Evolutionary conservation across 768 basidiomycete species (phyloP), one percentile per base, ranked within the genome.

Genomic region (Hericium rajendrae): DNA sequence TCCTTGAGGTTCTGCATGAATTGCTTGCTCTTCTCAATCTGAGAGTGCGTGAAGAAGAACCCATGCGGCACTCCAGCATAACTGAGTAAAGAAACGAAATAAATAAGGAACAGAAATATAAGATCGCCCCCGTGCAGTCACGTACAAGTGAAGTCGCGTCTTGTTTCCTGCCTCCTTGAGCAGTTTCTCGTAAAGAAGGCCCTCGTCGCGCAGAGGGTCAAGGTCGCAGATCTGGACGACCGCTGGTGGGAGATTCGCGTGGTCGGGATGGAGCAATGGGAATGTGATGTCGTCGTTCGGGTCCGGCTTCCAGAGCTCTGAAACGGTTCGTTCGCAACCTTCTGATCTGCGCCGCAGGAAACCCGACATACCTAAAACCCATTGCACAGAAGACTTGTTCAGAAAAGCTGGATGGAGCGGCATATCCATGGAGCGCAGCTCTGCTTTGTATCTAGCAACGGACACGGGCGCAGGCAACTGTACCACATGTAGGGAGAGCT

Each of bases 41-140:
- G 32, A 9, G 54, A 48, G 26, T 39, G 18, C 4, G 39, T 15
- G 16, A 26, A 11, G 15, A 38, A 26, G 38, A 59, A 59, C 13
- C 16, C 48, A 51, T 59, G 58, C 26, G 58, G 58, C 8, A 55
- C 38, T 2, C 58, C 58, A 4, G 58, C 39, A 51, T 59, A 59
- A 38, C 58, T 59, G 53, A 16, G 13, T 22, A 18, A 16, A 3
- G 24, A n/a, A 16, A 24, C 12, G n/a, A 46, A 46, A n/a, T 8
- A 3, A 46, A 18, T 18, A 15, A 15, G 41, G 41, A 43, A 12
- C 41, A 16, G 1, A 43, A 12, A 16, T 43, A 43, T 18, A 15
- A 43, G 12, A 18, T 43, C 41, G 41, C 15, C 26, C 26, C 26
- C 26, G 26, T 26, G 41, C 6, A 43, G 18, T 43, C 6, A 15